Conservation (phyloP, 176 grass and related monocot genomes). For the Tuctoria greenei region DNA sequence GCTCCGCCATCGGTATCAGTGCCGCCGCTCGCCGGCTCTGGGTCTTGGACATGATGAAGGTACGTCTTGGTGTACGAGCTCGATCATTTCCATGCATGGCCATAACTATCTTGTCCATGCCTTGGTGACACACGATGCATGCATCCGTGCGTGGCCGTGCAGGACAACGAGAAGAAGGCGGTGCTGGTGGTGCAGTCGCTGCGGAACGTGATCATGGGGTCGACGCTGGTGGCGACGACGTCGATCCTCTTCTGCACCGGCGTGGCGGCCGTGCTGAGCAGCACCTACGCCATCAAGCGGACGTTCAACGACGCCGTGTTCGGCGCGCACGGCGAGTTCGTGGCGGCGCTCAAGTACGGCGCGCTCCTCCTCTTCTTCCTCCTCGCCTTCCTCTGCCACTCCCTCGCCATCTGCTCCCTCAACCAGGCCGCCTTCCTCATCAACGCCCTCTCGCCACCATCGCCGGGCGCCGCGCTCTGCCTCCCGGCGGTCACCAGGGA, state of each 20-base stretch:
- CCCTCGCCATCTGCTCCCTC: conserved; percentile 65
- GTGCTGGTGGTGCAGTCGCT: conserved; percentile 75
- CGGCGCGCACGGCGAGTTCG: conserved; percentile 63
- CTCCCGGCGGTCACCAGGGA: conserved; percentile 30
- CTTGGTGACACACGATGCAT: no score
- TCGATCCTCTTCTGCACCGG: conserved; percentile 67
- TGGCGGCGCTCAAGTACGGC: conserved; percentile 61
- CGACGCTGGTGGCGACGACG: conserved; percentile 69
- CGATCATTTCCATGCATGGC: no score
- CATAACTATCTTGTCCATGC: no score
- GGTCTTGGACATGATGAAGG: conserved; percentile 70
- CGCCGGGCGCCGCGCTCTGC: neutral
- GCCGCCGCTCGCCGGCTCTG: conserved; percentile 65
- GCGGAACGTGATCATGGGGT: conserved; percentile 78
- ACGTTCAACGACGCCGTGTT: conserved; percentile 56
- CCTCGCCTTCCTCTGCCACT: conserved; percentile 72
- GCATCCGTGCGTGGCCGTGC: neutral
- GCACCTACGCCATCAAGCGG: conserved; percentile 77
- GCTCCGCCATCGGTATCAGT: conserved; percentile 68
- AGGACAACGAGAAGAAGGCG: conserved; percentile 72
- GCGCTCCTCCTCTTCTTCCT: conserved; percentile 59
- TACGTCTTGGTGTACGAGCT: neutral
- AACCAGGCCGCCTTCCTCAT: conserved; percentile 75
- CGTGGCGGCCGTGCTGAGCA: conserved; percentile 72
- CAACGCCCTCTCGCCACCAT: conserved; percentile 39